Percentiles rank a stretch among this genome's conserved stretches.
Evolutionary conservation across 1,139 yeast species (phyloP).

Genomic region (Scheffersomyces cryptocercus): DNA sequence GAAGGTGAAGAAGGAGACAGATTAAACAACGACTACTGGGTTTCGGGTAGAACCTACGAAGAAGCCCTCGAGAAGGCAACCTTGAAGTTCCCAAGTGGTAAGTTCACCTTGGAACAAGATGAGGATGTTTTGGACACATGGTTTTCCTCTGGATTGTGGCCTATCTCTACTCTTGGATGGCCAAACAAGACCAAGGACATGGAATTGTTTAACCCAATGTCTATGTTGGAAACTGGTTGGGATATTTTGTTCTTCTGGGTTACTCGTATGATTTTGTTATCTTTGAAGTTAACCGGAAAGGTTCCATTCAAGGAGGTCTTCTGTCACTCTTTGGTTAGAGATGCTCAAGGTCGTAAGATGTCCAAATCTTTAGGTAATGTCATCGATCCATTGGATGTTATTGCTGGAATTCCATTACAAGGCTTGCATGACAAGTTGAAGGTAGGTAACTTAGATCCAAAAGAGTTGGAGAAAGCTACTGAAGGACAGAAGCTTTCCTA

Average conservation of each 20-base stretch:
- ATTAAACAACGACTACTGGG: slow-evolving; percentile 78
- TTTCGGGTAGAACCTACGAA: slow-evolving; percentile 78
- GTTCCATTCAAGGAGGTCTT: slow-evolving; percentile 95
- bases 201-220: slow-evolving; percentile 82
- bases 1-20: slow-evolving; percentile 69
- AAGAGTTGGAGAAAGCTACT: slow-evolving; percentile 83
- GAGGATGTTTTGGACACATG: slow-evolving; percentile 98
- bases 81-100: slow-evolving; percentile 66
- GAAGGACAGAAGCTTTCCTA: slow-evolving; percentile 87
- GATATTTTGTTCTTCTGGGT: slow-evolving; percentile 99
- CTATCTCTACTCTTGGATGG: slow-evolving; percentile 96
- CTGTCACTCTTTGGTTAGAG: slow-evolving; percentile 98
- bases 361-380: slow-evolving; percentile 97
- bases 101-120: slow-evolving; percentile 84
- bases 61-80: slow-evolving; percentile 87
- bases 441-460: slow-evolving; percentile 85
- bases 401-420: slow-evolving; percentile 80
- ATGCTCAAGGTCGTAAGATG: slow-evolving; percentile 99
- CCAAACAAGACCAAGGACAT: slow-evolving; percentile 78
- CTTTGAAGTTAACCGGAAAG: slow-evolving; percentile 85
- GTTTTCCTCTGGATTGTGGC: slow-evolving; percentile 99
- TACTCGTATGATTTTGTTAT: slow-evolving; percentile 90
- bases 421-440: slow-evolving; percentile 75
- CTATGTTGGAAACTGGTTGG: slow-evolving; percentile 98
- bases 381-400: slow-evolving; percentile 92